Evolutionary conservation across 2,329 filamentous ascomycete species (phyloP).

Genomic region (Coniochaeta sp.): DNA sequence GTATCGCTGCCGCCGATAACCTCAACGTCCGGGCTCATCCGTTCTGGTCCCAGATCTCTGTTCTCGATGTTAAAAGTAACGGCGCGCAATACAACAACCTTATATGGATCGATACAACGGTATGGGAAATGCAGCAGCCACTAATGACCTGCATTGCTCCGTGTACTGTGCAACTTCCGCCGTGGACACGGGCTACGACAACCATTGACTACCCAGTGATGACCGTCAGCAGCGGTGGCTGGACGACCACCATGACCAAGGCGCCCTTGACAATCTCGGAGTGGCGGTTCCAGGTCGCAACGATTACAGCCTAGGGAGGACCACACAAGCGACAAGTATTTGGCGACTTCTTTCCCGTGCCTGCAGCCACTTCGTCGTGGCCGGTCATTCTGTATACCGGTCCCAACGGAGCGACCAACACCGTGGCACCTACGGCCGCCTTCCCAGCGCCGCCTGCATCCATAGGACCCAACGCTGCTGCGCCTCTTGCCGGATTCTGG

Average conservation of each 20-base stretch:
- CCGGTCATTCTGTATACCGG: slow-evolving; percentile 14
- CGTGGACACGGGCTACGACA: slow-evolving; percentile 18
- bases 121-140: slow-evolving; percentile 22
- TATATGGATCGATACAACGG: slow-evolving; percentile 18
- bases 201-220: slow-evolving; percentile 22
- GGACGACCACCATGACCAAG: slow-evolving; percentile 21
- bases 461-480: slow-evolving; percentile 9
- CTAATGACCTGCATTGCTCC: slow-evolving; percentile 19
- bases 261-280: slow-evolving; percentile 18
- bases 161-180: slow-evolving; percentile 19
- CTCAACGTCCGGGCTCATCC: slow-evolving; percentile 8
- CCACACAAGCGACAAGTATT: slow-evolving; percentile 4
- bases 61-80: slow-evolving; percentile 17
- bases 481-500: slow-evolving; percentile 9
- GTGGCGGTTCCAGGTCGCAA: slow-evolving; percentile 16
- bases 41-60: slow-evolving; percentile 8
- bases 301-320: slow-evolving; percentile 7
- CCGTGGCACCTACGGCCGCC: slow-evolving; percentile 6
- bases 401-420: slow-evolving; percentile 8
- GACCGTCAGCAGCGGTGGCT: slow-evolving; percentile 20
- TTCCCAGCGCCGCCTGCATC: slow-evolving; percentile 13
- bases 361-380: slow-evolving; percentile 14
- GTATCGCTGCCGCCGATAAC: slow-evolving; percentile 4
- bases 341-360: slow-evolving; percentile 9
- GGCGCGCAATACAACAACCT: slow-evolving; percentile 11